Conservation (phyloP, 1,284 basidiomycete genomes). For the Boletus subluridellus region DNA sequence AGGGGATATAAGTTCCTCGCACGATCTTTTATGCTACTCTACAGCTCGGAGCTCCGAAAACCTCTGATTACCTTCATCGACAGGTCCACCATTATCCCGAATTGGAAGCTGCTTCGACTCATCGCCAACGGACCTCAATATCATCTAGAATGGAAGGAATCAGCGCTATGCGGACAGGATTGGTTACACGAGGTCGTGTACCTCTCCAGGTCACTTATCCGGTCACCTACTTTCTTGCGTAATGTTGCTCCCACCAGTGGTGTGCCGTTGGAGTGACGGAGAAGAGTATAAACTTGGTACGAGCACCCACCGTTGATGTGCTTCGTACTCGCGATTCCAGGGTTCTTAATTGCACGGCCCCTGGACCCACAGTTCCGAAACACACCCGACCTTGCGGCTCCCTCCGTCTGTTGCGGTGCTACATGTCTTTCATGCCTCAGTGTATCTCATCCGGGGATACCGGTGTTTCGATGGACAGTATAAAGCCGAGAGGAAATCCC, state of each 20-base stretch:
- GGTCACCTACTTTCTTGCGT: conserved; percentile 11
- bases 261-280: conserved; percentile 8
- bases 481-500: conserved; percentile 18
- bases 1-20: not conserved
- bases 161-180: conserved; percentile 3
- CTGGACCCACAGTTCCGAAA: conserved; percentile 20
- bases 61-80: conserved; percentile 1
- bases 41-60: conserved; percentile 7
- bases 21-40: not conserved
- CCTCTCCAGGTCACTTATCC: conserved; percentile 9
- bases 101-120: conserved; percentile 8
- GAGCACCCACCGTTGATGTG: conserved; percentile 5
- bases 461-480: conserved; percentile 13
- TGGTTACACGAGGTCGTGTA: conserved; percentile 23
- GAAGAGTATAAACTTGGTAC: conserved; percentile 8
- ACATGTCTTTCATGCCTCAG: conserved; percentile 3
- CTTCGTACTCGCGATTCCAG: conserved; percentile 19
- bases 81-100: conserved; percentile 4
- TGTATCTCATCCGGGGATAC: conserved; percentile 5
- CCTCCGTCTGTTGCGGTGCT: conserved; percentile 12
- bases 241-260: conserved; percentile 18
- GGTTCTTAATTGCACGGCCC: conserved; percentile 20
- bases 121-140: conserved; percentile 14
- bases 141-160: conserved; percentile 25
- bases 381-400: conserved; percentile 6